Evolutionary conservation across 768 basidiomycete genomes (phyloP).

Genomic region (Neoboletus magnificus): DNA sequence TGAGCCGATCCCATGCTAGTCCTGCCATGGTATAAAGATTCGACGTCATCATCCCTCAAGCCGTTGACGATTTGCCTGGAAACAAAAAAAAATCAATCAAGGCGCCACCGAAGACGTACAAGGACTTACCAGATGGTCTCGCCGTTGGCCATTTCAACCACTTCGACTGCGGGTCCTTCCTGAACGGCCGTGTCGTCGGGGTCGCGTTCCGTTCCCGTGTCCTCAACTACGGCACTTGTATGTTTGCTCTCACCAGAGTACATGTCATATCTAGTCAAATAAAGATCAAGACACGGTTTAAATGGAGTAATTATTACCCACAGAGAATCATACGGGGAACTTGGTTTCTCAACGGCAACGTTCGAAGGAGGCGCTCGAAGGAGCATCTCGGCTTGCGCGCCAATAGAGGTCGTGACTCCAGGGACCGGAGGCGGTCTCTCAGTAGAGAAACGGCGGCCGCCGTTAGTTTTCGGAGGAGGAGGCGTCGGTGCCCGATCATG

Average conservation of each 20-base stretch:
- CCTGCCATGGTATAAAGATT: slow-evolving; percentile 63
- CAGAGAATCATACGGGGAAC: slow-evolving; percentile 75
- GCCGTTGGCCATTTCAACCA: slow-evolving; percentile 83
- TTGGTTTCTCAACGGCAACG: slow-evolving; percentile 58
- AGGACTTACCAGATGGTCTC: slow-evolving; percentile 75
- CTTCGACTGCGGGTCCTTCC: slow-evolving; percentile 65
- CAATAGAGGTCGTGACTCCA: slow-evolving; percentile 51
- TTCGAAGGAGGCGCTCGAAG: slow-evolving; percentile 41
- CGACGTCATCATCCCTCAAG: slow-evolving; percentile 71
- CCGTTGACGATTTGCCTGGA: slow-evolving; percentile 77
- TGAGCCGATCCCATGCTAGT: slow-evolving; percentile 75
- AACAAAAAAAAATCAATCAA: not conserved
- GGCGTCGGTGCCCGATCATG: slow-evolving; percentile 83
- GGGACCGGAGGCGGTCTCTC: slow-evolving; percentile 71
- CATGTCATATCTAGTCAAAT: slow-evolving; percentile 67
- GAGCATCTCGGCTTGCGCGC: slow-evolving; percentile 35
- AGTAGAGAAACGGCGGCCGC: slow-evolving; percentile 58
- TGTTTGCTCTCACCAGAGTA: slow-evolving; percentile 59
- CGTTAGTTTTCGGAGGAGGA: slow-evolving; percentile 65
- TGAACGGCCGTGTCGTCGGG: slow-evolving; percentile 28
- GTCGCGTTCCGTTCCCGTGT: slow-evolving; percentile 26
- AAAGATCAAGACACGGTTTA: slow-evolving; percentile 15
- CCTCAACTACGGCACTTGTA: slow-evolving; percentile 34
- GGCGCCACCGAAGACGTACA: not conserved
- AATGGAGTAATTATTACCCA: slow-evolving; percentile 39